Evolutionary conservation across 2,329 filamentous ascomycete genomes (phyloP).

Genomic region (Exophiala sp.): DNA sequence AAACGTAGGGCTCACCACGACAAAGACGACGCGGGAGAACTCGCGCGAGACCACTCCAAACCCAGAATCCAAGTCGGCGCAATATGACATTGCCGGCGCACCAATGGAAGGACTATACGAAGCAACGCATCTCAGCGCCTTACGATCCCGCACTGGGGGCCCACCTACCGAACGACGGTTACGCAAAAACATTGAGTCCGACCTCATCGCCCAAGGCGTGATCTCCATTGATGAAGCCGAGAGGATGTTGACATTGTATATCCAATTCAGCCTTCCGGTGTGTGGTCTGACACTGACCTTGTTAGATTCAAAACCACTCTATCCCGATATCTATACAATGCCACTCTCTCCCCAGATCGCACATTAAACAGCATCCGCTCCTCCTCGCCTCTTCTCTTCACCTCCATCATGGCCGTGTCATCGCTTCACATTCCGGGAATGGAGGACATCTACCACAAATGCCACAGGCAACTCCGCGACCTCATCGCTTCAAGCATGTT

Average conservation of each 20-base stretch:
- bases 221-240: slow-evolving; percentile 26
- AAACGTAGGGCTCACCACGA: slow-evolving; percentile 4
- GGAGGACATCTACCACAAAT: slow-evolving; percentile 51
- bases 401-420: slow-evolving; percentile 55
- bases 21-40: slow-evolving; percentile 27
- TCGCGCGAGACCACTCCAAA: slow-evolving; percentile 16
- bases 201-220: slow-evolving; percentile 25
- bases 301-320: slow-evolving; percentile 25
- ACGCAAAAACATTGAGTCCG: slow-evolving; percentile 27
- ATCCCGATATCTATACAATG: slow-evolving; percentile 28
- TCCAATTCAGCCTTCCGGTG: background rate
- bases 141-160: slow-evolving; percentile 23
- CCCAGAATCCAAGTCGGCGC: slow-evolving; percentile 27
- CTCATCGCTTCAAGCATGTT: slow-evolving; percentile 58
- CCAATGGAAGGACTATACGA: slow-evolving; percentile 55
- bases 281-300: too few relatives aligned
- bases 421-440: slow-evolving; percentile 57
- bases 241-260: slow-evolving; percentile 21
- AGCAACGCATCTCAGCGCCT: slow-evolving; percentile 46
- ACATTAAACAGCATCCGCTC: slow-evolving; percentile 53
- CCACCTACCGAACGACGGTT: slow-evolving; percentile 23
- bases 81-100: slow-evolving; percentile 43
- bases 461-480: slow-evolving; percentile 56
- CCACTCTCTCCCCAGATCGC: slow-evolving; percentile 49
- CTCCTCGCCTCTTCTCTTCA: slow-evolving; percentile 54